Conservation (phyloP, 2,329 filamentous ascomycete species). For the Xylaria sp. region DNA sequence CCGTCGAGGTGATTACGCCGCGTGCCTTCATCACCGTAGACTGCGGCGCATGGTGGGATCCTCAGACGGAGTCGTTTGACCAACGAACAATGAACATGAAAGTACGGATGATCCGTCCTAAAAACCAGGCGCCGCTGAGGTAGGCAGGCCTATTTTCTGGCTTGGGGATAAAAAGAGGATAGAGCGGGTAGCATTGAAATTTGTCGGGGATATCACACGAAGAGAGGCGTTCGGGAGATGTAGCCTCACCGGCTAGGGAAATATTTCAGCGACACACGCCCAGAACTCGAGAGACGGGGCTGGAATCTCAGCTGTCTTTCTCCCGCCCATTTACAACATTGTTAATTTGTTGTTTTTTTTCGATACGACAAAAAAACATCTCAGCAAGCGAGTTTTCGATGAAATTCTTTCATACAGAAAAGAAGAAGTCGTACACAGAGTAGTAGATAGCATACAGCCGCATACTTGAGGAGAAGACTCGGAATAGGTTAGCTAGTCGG, state of each 20-base stretch:
- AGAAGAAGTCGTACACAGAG: neutral
- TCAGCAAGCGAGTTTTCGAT: conserved; percentile 2
- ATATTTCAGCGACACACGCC: conserved; percentile 1
- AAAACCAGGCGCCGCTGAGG: conserved; percentile 16
- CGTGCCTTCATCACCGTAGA: conserved; percentile 46
- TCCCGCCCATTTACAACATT: no score
- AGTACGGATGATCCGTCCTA: conserved; percentile 18
- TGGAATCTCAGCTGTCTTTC: no score
- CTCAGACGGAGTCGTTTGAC: conserved; percentile 46
- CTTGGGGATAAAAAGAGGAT: conserved; percentile 1
- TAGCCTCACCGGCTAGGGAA: conserved; percentile 5
- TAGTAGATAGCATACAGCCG: conserved; percentile 8
- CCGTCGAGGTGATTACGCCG: conserved; percentile 48
- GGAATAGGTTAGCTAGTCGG: neutral
- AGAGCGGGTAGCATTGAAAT: conserved; percentile 5
- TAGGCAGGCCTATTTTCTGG: conserved; percentile 4
- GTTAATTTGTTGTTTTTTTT: no score
- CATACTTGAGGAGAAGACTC: neutral
- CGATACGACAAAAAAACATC: neutral
- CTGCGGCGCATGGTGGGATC: conserved; percentile 51
- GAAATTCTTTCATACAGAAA: neutral
- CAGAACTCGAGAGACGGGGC: no score
- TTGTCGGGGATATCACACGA: conserved; percentile 6
- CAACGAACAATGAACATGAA: conserved; percentile 10
- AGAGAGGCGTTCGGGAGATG: conserved; percentile 11